Evolutionary conservation across 495 filamentous ascomycete genomes (phyloP).

Genomic region (Xylaria venustula): DNA sequence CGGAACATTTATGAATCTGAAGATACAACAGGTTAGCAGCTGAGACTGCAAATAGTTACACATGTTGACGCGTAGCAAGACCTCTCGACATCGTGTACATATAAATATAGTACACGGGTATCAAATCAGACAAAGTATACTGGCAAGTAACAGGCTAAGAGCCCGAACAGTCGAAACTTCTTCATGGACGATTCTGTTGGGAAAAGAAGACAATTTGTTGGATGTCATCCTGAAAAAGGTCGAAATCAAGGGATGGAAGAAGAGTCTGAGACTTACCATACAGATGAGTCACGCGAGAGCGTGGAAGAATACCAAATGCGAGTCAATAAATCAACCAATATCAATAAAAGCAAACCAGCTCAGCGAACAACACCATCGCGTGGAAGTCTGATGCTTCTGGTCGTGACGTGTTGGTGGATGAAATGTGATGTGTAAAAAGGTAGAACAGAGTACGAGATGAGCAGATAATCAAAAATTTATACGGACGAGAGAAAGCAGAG

Average conservation of each 20-base stretch:
- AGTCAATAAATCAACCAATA: too few species aligned
- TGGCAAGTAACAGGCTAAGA: conserved; percentile 92
- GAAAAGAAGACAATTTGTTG: conserved; percentile 81
- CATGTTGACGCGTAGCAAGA: neutral
- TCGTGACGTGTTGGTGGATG: too few species aligned
- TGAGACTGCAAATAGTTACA: neutral
- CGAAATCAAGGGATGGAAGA: neutral
- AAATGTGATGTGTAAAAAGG: too few species aligned
- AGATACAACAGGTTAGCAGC: neutral
- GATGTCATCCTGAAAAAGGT: conserved; percentile 77
- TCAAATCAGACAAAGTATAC: conserved; percentile 95
- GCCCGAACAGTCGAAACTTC: conserved; percentile 69
- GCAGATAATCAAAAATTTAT: neutral
- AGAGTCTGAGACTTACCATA: neutral
- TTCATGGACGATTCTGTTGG: conserved; percentile 93
- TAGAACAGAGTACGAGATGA: too few species aligned
- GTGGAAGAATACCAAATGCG: too few species aligned
- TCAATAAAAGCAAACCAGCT: too few species aligned
- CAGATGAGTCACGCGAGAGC: neutral
- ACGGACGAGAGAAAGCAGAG: conserved; percentile 23
- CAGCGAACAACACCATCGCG: too few species aligned
- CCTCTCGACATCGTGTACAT: neutral
- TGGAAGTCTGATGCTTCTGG: too few species aligned
- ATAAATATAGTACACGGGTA: neutral
- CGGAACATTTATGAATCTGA: too few species aligned